phyloP scores from a whole-genome alignment of 306 rosid genomes.

The Castanea mollissima region DNA sequence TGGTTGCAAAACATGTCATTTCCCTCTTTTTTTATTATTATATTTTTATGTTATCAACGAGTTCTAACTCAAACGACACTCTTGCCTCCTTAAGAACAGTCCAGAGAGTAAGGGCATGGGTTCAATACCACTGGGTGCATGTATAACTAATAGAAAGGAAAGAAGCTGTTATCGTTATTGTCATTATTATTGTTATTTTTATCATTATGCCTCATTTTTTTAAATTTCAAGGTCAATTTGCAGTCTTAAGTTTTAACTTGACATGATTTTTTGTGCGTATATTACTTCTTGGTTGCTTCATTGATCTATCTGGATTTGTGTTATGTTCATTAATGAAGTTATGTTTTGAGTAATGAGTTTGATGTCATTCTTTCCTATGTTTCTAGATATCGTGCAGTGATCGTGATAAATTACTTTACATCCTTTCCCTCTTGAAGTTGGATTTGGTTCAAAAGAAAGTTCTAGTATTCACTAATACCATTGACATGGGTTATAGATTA shows the following conservation, averaged over 20 bases:
- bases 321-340: background rate
- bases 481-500: conserved; percentile 81
- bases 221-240: background rate
- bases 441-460: conserved; percentile 89
- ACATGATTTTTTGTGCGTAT: background rate
- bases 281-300: background rate
- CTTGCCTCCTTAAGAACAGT: too few species aligned
- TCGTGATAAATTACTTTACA: conserved; percentile 73
- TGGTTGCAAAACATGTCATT: background rate
- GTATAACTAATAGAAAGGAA: background rate
- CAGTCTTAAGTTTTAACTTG: background rate
- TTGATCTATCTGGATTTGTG: background rate
- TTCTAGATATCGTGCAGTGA: conserved; percentile 63
- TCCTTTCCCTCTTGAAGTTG: conserved; percentile 82
- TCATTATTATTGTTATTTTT: background rate
- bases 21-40: background rate
- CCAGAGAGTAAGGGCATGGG: too few species aligned
- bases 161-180: background rate
- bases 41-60: too few species aligned
- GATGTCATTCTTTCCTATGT: background rate
- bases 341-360: background rate
- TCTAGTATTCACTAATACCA: conserved; percentile 77
- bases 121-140: too few species aligned
- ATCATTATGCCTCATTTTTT: background rate
- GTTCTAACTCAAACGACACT: too few species aligned